Conservation (phyloP, 805 yeast species). For the Metschnikowia matae region DNA sequence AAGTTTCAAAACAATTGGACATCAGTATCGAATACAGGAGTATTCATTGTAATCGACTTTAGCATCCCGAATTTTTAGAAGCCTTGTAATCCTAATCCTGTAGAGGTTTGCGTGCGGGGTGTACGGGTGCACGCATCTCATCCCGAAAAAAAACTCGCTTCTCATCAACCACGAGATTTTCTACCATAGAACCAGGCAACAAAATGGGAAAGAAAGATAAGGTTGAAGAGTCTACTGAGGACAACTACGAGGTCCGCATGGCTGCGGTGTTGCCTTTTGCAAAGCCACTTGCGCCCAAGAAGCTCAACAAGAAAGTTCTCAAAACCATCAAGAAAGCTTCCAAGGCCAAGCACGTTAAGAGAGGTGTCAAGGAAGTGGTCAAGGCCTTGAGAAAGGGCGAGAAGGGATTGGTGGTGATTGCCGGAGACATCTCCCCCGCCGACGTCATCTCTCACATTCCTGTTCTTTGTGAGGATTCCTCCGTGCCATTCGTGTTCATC, state of each 20-base stretch:
- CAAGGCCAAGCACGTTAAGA: conserved; percentile 94
- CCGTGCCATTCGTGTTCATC: conserved; percentile 88
- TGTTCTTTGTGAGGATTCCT: conserved; percentile 89
- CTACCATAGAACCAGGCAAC: conserved; percentile 3
- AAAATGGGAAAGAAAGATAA: conserved; percentile 45
- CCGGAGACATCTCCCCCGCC: conserved; percentile 97
- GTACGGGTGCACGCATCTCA: conserved; percentile 7
- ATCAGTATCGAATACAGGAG: too few species aligned
- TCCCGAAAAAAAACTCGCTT: conserved; percentile 8
- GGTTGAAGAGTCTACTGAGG: conserved; percentile 44
- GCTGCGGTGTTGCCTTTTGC: conserved; percentile 92
- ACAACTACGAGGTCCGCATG: conserved; percentile 88
- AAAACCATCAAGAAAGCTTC: conserved; percentile 97
- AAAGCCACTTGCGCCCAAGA: conserved; percentile 91
- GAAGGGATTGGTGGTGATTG: conserved; percentile 92
- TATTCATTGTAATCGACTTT: too few species aligned
- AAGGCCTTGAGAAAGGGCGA: conserved; percentile 97
- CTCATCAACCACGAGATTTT: conserved; percentile 1
- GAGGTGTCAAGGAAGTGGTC: conserved; percentile 99
- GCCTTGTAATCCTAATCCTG: too few species aligned
- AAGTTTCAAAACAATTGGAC: too few species aligned
- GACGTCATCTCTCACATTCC: conserved; percentile 98
- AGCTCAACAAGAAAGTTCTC: conserved; percentile 88
- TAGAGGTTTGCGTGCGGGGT: background rate
- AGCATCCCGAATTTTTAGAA: too few species aligned